Base-by-base conservation (phyloP, 164 flowering plant genomes). In the Nelumbo lutea region DNA sequence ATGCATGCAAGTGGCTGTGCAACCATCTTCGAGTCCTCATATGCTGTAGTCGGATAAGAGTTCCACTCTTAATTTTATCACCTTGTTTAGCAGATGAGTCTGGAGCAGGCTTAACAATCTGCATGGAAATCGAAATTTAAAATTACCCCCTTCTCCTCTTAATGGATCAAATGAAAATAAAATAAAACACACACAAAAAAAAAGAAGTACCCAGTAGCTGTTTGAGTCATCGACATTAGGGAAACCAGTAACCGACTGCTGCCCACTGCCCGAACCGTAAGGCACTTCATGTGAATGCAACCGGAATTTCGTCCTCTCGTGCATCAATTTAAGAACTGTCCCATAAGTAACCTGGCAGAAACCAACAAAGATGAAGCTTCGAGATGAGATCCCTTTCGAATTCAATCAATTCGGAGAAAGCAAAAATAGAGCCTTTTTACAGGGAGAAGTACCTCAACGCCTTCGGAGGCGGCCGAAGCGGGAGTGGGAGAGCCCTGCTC, bases 201-300 rank as follows among this genome's bases (percentile, higher is more conserved):
- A 70, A 67, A 60, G 45, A 43, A 10, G 45, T 83, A 96, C 99
- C 99, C 99, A 96, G 66, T 96, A 96, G 80, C 99, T 96, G 74
- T 93, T 96, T 46, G 98, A 57, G 80, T 96, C 99, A 79, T 96
- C 97, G 62, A 90, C 99, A 59, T 75, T 79, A 0, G 99, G 88
- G 64, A 93, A 96, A 43, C 96, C 91, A 68, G 99, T 96, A 42
- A 96, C 98, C 0, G 98, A 93, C 66, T 96, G 99, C 79, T 96
- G 99, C 40, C 99, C 99, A 67, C 99, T 96, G 41, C 99, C 99
- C 10, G 99, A 93, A 15, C 99, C 99, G 70, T 96, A 96, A 1
- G 99, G 99, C 62, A 96, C 97, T 58, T 96, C 99, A 55, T 96
- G 99, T 0, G 99, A 96, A 79, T 93, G 99, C 71, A 96, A 77